Evolutionary conservation across 1,139 yeast species (phyloP).

Genomic region (Yamadazyma conglobata): DNA sequence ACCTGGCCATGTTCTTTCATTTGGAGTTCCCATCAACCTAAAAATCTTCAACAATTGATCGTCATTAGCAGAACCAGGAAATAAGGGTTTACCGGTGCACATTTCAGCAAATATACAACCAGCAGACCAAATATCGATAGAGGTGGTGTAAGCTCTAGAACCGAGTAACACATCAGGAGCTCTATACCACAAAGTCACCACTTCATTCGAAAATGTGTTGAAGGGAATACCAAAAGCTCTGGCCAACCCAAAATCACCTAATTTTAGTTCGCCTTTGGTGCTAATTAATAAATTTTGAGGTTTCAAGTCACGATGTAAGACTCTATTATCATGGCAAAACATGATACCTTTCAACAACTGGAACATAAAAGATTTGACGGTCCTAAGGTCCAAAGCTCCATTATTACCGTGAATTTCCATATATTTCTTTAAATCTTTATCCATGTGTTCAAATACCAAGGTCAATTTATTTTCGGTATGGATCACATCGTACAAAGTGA

Average conservation of each 20-base stretch:
- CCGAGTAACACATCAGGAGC: constrained; percentile 98
- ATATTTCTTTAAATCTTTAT: constrained; percentile 86
- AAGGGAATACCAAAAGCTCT: constrained; percentile 98
- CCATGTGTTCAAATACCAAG: constrained; percentile 90
- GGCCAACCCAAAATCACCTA: constrained; percentile 98
- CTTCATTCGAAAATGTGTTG: constrained; percentile 95
- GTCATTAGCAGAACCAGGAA: constrained; percentile 95
- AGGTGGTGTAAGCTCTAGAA: constrained; percentile 89
- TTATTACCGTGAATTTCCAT: constrained; percentile 87
- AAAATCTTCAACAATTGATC: constrained; percentile 89
- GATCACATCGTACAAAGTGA: constrained; percentile 88
- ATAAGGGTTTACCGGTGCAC: constrained; percentile 96
- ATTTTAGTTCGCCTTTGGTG: constrained; percentile 81
- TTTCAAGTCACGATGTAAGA: constrained; percentile 90
- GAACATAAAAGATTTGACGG: constrained; percentile 89
- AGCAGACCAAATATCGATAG: constrained; percentile 98
- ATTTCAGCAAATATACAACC: constrained; percentile 98
- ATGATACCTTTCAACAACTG: constrained; percentile 86
- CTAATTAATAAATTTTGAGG: constrained; percentile 92
- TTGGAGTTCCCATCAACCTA: constrained; percentile 94
- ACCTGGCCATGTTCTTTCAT: constrained; percentile 95
- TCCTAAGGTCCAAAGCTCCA: constrained; percentile 74
- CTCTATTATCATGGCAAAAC: constrained; percentile 94
- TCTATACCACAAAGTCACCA: constrained; percentile 96
- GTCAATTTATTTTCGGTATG: constrained; percentile 96